Conservation (phyloP, 164 flowering plant species). For the Kingdonia uniflora region DNA sequence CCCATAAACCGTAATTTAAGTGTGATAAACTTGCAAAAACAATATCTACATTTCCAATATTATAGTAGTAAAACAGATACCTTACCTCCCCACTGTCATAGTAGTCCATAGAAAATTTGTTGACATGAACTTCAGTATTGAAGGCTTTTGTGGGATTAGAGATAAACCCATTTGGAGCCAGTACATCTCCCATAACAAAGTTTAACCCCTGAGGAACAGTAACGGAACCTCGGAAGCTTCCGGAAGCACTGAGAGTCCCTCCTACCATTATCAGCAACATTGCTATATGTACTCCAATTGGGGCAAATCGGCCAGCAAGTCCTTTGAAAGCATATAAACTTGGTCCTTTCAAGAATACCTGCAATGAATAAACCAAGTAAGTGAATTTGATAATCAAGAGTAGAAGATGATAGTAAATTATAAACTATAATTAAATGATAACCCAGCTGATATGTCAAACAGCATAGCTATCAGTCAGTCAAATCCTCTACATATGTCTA, state of each 20-base stretch:
- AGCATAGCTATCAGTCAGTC: too few relatives aligned
- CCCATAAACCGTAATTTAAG: background rate
- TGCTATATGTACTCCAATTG: slow-evolving; percentile 91
- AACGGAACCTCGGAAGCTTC: slow-evolving; percentile 87
- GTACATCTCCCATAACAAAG: slow-evolving; percentile 81
- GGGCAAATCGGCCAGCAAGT: slow-evolving; percentile 86
- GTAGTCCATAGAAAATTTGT: slow-evolving; percentile 84
- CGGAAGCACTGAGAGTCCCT: slow-evolving; percentile 81
- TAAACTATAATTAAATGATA: too few relatives aligned
- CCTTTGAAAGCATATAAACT: slow-evolving; percentile 89
- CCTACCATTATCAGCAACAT: slow-evolving; percentile 93
- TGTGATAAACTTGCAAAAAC: too few relatives aligned
- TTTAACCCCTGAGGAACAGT: slow-evolving; percentile 96
- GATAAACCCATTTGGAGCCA: slow-evolving; percentile 73
- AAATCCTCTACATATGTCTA: too few relatives aligned
- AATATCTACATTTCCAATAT: too few relatives aligned
- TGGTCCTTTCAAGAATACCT: slow-evolving; percentile 91
- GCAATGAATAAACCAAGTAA: slow-evolving; percentile 2
- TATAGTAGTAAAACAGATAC: too few relatives aligned
- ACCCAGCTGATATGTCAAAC: too few relatives aligned
- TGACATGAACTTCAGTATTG: slow-evolving; percentile 89
- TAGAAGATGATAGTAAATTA: too few relatives aligned
- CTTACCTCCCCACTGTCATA: slow-evolving; percentile 87
- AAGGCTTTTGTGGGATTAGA: slow-evolving; percentile 74
- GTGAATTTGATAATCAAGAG: background rate